Evolutionary conservation across 371 early-diverging fungal species (phyloP).

Genomic region (Syncephalis plumigaleata): DNA sequence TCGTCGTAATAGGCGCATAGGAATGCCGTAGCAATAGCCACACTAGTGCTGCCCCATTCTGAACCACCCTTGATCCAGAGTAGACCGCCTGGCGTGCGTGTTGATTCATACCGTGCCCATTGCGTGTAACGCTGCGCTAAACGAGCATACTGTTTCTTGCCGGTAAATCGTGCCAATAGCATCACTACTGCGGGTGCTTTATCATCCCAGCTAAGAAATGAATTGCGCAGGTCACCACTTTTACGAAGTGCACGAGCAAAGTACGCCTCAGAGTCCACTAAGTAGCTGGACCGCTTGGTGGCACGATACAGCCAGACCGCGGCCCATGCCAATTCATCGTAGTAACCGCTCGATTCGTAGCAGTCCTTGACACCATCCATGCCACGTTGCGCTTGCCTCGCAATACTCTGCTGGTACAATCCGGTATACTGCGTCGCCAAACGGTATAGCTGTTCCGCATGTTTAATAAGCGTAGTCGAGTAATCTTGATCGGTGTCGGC

Average conservation of each 20-base stretch:
- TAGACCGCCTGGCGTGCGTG: slow-evolving; percentile 18
- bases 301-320: slow-evolving; percentile 43
- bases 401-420: slow-evolving; percentile 24
- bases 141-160: slow-evolving; percentile 9
- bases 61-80: slow-evolving; percentile 32
- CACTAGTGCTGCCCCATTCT: slow-evolving; percentile 23
- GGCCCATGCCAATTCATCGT: slow-evolving; percentile 36
- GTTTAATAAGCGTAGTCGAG: slow-evolving; percentile 14
- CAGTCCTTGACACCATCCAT: slow-evolving; percentile 11
- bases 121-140: slow-evolving; percentile 12
- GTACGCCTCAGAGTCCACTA: slow-evolving; percentile 23
- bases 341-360: slow-evolving; percentile 23
- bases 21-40: slow-evolving; percentile 16
- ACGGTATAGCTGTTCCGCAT: slow-evolving; percentile 21
- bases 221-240: slow-evolving; percentile 4
- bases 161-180: slow-evolving; percentile 24
- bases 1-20: slow-evolving; percentile 7
- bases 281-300: slow-evolving; percentile 22
- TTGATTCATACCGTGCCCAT: slow-evolving; percentile 9
- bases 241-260: slow-evolving; percentile 21
- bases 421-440: slow-evolving; percentile 2
- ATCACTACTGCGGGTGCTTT: slow-evolving; percentile 26
- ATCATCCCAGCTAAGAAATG: slow-evolving; percentile 28
- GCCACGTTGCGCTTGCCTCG: slow-evolving; percentile 3
- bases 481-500: slow-evolving; percentile 26